Base-by-base conservation (phyloP, 345 rosid species). In the Nasturtium officinale region DNA sequence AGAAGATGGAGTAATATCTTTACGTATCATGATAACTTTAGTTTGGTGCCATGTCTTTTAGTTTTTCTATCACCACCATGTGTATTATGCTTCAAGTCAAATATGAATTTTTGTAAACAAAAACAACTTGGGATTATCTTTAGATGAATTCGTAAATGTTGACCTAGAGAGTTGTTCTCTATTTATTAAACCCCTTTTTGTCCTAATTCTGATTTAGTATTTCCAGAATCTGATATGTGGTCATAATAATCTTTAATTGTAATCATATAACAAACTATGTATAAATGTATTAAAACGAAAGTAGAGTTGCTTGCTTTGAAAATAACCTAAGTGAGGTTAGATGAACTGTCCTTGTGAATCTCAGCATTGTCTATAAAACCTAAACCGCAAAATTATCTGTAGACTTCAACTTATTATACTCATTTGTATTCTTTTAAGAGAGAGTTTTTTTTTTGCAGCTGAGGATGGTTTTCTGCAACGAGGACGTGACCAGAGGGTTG, bases 41-140 rank as follows among this genome's bases (percentile, higher is more conserved):
- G 78, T 75, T 75, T 42, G 79, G 74, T 75, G 57, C 1, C 37
- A 61, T 75, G 79, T 75, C 74, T 75, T 74, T 18, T 73, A 65
- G 43, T 73, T 65, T 47, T 43, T 64, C 13, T 58, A 35, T 66
- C 78, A 74, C 53, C 54, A 66, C 59, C 53, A 67, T 58, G 28
- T 58, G 20, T 67, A 59, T 67, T 74, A 42, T 68, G 69, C 73
- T 68, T 68, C 74, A 68, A 68, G 78, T 32, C 48, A 75, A 9
- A 42, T 58, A 48, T 66, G 67, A 3, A 3, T 0, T 9, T 29
- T 40, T 62, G 3, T 13, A 8, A 55, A 25, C 38, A 45, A 48
- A 37, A 10, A 7, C 46, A 2, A 40, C 67, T 56, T 46, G 5
- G 9, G 15, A 13, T 16, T 23, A 43, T 32, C 5, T 54, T 56